Conservation (phyloP, 2,329 filamentous ascomycete genomes). For the Fusarium setosum region DNA sequence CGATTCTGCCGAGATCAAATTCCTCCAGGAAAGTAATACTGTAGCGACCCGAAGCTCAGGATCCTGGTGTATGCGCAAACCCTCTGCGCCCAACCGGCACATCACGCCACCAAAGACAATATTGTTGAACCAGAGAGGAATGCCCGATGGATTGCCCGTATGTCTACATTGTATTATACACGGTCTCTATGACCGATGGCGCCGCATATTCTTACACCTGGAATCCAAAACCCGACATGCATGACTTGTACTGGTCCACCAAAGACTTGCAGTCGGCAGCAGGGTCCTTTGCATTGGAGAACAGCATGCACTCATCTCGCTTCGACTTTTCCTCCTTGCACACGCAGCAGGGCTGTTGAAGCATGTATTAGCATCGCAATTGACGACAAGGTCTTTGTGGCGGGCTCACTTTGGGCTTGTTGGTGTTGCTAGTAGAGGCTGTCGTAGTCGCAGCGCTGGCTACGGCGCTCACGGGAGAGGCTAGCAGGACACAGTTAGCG, state of each 20-base stretch:
- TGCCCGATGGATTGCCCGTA: constrained; percentile 33
- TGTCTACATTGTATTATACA: constrained; percentile 44
- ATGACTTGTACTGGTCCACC: constrained; percentile 87
- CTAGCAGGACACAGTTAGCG: constrained; percentile 23
- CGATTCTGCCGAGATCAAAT: not conserved
- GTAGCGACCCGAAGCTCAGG: too few relatives aligned
- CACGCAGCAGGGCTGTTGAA: constrained; percentile 89
- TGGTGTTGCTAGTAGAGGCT: constrained; percentile 40
- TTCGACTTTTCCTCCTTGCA: constrained; percentile 94
- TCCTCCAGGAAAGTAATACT: not conserved
- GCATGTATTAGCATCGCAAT: constrained; percentile 17
- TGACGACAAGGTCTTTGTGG: constrained; percentile 40
- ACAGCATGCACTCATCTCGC: constrained; percentile 99
- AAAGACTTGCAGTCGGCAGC: constrained; percentile 84
- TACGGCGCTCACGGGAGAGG: constrained; percentile 36
- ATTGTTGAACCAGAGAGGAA: constrained; percentile 34
- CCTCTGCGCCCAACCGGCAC: not conserved
- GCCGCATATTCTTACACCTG: constrained; percentile 60
- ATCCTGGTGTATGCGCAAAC: not conserved
- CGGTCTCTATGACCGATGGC: constrained; percentile 14
- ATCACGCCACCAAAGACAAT: constrained; percentile 39
- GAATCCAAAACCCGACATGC: constrained; percentile 95
- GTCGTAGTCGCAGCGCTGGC: constrained; percentile 46
- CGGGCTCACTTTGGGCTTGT: constrained; percentile 57
- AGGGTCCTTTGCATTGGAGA: constrained; percentile 86